Base-by-base conservation (phyloP, 192 early-diverging fungal genomes). In the Ambispora gerdemannii region DNA sequence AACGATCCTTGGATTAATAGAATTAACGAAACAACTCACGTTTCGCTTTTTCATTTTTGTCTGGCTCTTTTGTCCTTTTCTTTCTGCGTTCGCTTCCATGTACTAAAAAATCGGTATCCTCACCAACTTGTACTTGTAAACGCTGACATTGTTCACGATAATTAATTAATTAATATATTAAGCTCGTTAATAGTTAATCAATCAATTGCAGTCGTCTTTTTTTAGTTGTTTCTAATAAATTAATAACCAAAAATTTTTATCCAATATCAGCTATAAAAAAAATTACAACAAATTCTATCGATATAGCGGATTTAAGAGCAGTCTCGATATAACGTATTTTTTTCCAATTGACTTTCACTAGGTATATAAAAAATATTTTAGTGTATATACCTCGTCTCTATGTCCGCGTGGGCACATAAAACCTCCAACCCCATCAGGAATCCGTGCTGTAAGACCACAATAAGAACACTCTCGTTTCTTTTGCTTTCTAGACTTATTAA, bases 331-430 rank as follows among this genome's bases (percentile, higher is more conserved):
- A n/a, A n/a, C n/a, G n/a, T n/a, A n/a, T n/a, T n/a, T n/a, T n/a
- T n/a, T n/a, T n/a, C n/a, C n/a, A n/a, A n/a, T n/a, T n/a, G n/a
- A n/a, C n/a, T n/a, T n/a, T n/a, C n/a, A n/a, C n/a, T n/a, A n/a
- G n/a, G n/a, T n/a, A n/a, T n/a, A n/a, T n/a, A n/a, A n/a, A n/a
- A n/a, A n/a, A n/a, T n/a, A n/a, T n/a, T n/a, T n/a, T n/a, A 7
- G 36, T 13, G 7, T 52, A 34, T 3, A 30, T 53, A 67, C 66
- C 20, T 67, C 66, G 8, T 4, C 15, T 67, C 28, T 35, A 38
- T 67, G 66, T 32, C 66, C 66, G 34, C 2, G 34, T 36, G 50
- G 30, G 33, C 66, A 67, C 10, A 67, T 32, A 7, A 34, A 67
- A 3, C 66, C 66, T 53, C 66, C 66, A 15, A 52, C 38, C 4